Evolutionary conservation across 2,329 filamentous ascomycete genomes (phyloP).

Genomic region (Venturia carpophila): DNA sequence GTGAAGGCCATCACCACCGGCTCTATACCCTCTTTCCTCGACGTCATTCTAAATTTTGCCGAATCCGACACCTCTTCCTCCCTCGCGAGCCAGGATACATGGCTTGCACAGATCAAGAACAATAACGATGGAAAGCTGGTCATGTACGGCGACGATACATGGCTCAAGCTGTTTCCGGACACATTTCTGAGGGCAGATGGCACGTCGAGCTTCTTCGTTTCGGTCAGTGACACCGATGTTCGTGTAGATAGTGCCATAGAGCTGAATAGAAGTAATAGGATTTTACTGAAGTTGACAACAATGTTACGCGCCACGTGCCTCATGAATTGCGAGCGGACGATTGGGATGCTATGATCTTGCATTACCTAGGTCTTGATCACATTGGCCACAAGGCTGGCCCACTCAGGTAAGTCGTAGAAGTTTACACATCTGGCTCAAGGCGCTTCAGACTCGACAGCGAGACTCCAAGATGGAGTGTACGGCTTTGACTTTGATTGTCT

Average conservation of each 20-base stretch:
- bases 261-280: slow-evolving; percentile 50
- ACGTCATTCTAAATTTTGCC: slow-evolving; percentile 92
- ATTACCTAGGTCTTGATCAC: slow-evolving; percentile 92
- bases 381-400: slow-evolving; percentile 96
- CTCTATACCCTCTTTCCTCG: slow-evolving; percentile 95
- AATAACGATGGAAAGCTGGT: slow-evolving; percentile 58
- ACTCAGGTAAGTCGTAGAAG: slow-evolving; percentile 23
- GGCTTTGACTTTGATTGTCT: background rate
- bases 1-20: slow-evolving; percentile 97
- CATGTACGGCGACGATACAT: slow-evolving; percentile 97
- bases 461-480: background rate
- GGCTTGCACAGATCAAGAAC: slow-evolving; percentile 77
- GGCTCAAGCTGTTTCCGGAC: slow-evolving; percentile 90
- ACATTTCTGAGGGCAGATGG: slow-evolving; percentile 84
- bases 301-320: slow-evolving; percentile 85
- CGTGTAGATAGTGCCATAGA: slow-evolving; percentile 30
- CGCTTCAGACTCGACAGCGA: background rate
- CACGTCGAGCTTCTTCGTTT: slow-evolving; percentile 96
- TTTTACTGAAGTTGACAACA: slow-evolving; percentile 95
- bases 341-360: slow-evolving; percentile 89
- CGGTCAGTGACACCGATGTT: slow-evolving; percentile 51
- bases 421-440: background rate
- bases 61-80: slow-evolving; percentile 89
- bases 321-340: slow-evolving; percentile 67
- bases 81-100: slow-evolving; percentile 82